Percentiles rank a stretch among this genome's conserved stretches.
These are phyloP conservation scores for Lentinula sp. DNA, from an alignment of 768 basidiomycete genomes.

Conservation along the genomic window DNA sequence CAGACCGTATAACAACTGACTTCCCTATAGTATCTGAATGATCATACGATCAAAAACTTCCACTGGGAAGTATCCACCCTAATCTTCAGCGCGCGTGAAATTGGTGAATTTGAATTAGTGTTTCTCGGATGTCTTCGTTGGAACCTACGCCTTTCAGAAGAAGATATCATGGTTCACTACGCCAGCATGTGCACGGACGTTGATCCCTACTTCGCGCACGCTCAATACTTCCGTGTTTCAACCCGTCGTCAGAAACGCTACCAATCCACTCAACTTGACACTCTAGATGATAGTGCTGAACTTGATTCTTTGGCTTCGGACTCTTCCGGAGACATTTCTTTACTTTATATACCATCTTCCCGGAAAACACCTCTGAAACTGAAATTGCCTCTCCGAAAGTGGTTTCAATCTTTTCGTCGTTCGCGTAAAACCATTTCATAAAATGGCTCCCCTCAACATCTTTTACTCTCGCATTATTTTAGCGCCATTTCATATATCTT, in stretches of 20 bases:
- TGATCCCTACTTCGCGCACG: slow-evolving; percentile 3
- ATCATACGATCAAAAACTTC: slow-evolving; percentile 83
- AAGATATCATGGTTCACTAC: slow-evolving; percentile 52
- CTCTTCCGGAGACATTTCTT: not conserved
- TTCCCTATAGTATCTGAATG: slow-evolving; percentile 64
- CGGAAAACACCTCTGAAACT: not conserved
- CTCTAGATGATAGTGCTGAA: not conserved
- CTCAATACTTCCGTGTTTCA: not conserved
- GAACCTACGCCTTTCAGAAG: slow-evolving; percentile 58
- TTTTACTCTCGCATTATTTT: too few relatives aligned
- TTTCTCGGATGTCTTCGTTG: slow-evolving; percentile 76
- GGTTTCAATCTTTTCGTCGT: not conserved
- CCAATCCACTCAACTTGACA: not conserved
- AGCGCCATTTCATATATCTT: too few relatives aligned
- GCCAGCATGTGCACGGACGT: slow-evolving; percentile 18
- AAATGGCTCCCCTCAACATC: too few relatives aligned
- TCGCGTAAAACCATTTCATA: not conserved
- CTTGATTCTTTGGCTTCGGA: not conserved
- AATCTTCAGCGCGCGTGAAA: slow-evolving; percentile 74
- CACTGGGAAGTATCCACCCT: slow-evolving; percentile 85
- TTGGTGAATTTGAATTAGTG: slow-evolving; percentile 76
- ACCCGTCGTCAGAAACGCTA: not conserved
- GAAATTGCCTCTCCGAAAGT: not conserved
- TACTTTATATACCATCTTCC: not conserved
- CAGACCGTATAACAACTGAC: not conserved